Conservation (phyloP, 129 eudicot genomes). For the Pittosporum tobira region DNA sequence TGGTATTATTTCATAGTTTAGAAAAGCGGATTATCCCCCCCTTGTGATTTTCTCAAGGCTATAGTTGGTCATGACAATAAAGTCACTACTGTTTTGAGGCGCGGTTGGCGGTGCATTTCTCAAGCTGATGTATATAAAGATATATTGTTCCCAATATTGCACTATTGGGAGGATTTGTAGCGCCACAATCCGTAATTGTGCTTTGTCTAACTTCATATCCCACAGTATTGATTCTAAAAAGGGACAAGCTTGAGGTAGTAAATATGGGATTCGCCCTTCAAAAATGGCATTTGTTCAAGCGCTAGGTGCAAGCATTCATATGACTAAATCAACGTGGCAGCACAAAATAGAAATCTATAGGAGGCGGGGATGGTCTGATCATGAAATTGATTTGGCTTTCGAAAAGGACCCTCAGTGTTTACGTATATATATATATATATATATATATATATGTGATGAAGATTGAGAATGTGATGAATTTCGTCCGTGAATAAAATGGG, state of each 20-base stretch:
- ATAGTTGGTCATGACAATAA: background rate
- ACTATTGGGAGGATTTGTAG: background rate
- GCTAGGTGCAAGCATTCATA: background rate
- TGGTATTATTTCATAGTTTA: background rate
- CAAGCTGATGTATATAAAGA: background rate
- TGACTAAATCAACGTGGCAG: constrained; percentile 9
- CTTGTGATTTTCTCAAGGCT: background rate
- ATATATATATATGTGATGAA: constrained; percentile 14
- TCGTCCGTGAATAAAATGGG: constrained; percentile 21
- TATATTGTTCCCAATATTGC: background rate
- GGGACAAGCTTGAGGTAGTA: background rate
- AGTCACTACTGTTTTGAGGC: background rate
- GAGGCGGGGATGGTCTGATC: constrained; percentile 22
- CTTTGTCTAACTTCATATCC: background rate
- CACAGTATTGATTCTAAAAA: background rate
- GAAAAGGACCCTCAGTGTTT: constrained; percentile 10
- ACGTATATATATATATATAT: too few relatives aligned
- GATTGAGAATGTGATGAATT: constrained; percentile 14
- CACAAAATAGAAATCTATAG: constrained; percentile 5
- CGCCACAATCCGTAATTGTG: background rate
- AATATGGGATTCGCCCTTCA: constrained; percentile 2
- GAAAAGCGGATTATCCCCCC: background rate
- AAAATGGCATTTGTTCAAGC: background rate
- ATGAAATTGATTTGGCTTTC: constrained; percentile 18
- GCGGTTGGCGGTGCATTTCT: background rate